These are phyloP conservation scores for Debaryomyces coudertii DNA, from an alignment of 1,139 yeast genomes.

Conservation along the genomic window DNA sequence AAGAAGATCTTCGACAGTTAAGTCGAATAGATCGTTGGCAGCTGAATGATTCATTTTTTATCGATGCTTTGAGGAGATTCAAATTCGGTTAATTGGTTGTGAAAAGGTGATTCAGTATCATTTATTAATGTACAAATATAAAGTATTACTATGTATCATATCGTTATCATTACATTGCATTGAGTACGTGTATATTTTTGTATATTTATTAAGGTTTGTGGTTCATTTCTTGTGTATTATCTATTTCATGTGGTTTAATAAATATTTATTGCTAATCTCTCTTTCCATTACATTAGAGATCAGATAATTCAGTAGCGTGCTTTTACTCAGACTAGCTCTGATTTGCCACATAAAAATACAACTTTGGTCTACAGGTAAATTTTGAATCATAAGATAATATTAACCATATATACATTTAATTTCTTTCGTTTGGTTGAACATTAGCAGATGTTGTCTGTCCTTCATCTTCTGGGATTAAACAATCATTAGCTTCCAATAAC, in stretches of 20 bases:
- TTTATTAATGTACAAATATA: background rate
- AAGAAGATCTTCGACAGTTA: conserved; percentile 30
- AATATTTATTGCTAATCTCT: background rate
- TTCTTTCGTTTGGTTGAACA: conserved; percentile 44
- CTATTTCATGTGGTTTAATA: background rate
- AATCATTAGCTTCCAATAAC: conserved; percentile 75
- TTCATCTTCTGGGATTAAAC: conserved; percentile 76
- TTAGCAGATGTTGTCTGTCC: conserved; percentile 37
- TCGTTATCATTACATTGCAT: background rate
- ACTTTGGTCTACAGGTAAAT: background rate
- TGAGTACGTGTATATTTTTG: conserved; percentile 6
- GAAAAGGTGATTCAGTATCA: background rate
- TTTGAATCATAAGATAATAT: background rate
- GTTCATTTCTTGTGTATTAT: conserved; percentile 9
- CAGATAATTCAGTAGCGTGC: too few relatives aligned
- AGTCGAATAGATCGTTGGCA: conserved; percentile 8
- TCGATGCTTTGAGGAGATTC: background rate
- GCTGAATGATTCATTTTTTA: background rate
- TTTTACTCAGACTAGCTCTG: too few relatives aligned
- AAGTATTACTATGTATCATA: background rate
- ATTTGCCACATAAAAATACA: background rate
- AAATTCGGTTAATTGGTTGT: too few relatives aligned
- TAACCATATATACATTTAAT: conserved; percentile 16
- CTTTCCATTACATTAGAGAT: background rate
- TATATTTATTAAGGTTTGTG: conserved; percentile 5